Percentiles rank a stretch among this genome's conserved stretches.
phyloP scores from a whole-genome alignment of 257 asterid genomes.

The Thymus quinquecostatus region DNA sequence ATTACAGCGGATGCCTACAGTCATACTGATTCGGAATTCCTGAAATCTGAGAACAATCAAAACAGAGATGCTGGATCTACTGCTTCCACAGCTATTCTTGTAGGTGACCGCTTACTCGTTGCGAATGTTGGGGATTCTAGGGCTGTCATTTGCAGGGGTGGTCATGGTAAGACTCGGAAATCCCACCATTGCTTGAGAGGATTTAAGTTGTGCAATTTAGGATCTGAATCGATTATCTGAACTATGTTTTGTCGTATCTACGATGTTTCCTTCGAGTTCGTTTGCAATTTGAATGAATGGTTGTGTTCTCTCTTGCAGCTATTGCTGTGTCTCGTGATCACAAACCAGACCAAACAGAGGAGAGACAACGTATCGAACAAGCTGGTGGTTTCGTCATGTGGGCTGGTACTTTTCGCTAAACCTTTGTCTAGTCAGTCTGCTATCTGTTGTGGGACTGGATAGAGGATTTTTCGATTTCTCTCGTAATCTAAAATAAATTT shows the following conservation, averaged over 20 bases:
- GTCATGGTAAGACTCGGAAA: slow-evolving; percentile 60
- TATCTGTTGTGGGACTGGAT: not conserved
- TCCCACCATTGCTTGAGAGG: slow-evolving; percentile 12
- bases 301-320: slow-evolving; percentile 51
- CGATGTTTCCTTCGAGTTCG: not conserved
- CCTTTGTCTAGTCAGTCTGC: not conserved
- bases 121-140: slow-evolving; percentile 98
- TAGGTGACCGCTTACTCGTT: slow-evolving; percentile 87
- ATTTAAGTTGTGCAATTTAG: not conserved
- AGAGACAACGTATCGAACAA: slow-evolving; percentile 90
- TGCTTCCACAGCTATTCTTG: slow-evolving; percentile 98
- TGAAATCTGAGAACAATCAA: slow-evolving; percentile 84
- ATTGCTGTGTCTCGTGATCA: slow-evolving; percentile 94
- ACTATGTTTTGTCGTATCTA: not conserved
- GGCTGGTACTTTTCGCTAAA: slow-evolving; percentile 67
- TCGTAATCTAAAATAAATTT: not conserved
- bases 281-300: slow-evolving; percentile 3
- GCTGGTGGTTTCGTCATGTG: slow-evolving; percentile 99
- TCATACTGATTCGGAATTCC: slow-evolving; percentile 91
- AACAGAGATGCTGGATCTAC: slow-evolving; percentile 97
- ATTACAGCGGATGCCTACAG: slow-evolving; percentile 88
- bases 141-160: slow-evolving; percentile 92
- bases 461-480: not conserved
- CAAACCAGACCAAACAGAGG: slow-evolving; percentile 96
- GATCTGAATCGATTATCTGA: not conserved